phyloP scores from a whole-genome alignment of 352 stramenopile genomes.

The Pythium chondricola region DNA sequence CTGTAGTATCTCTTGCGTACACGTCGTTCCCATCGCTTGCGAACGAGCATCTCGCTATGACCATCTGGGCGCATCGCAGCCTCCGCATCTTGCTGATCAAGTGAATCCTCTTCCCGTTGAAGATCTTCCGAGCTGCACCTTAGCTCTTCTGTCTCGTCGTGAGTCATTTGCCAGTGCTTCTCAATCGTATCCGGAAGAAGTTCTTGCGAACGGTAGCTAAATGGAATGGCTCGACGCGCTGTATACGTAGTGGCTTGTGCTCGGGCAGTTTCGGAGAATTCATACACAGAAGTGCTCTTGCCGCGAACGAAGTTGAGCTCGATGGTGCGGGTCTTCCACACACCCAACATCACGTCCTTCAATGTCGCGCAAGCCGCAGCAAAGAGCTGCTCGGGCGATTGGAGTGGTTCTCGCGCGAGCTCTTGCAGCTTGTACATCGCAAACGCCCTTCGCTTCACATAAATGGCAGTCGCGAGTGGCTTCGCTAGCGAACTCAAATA shows the following conservation, averaged over 20 bases:
- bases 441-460: slow-evolving; percentile 50
- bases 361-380: slow-evolving; percentile 32
- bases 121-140: too few relatives aligned
- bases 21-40: too few relatives aligned
- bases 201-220: slow-evolving; percentile 39
- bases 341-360: slow-evolving; percentile 39
- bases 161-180: slow-evolving; percentile 17
- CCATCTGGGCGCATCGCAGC: too few relatives aligned
- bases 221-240: slow-evolving; percentile 22
- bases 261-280: slow-evolving; percentile 39
- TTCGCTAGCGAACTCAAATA: slow-evolving; percentile 40
- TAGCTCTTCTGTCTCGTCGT: slow-evolving; percentile 9
- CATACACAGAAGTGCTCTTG: slow-evolving; percentile 47
- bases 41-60: too few relatives aligned
- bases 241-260: slow-evolving; percentile 3
- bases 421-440: slow-evolving; percentile 41
- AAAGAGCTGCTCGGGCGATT: slow-evolving; percentile 51
- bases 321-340: slow-evolving; percentile 49
- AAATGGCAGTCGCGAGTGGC: slow-evolving; percentile 41
- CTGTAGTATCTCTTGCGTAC: too few relatives aligned
- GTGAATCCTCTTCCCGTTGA: too few relatives aligned
- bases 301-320: slow-evolving; percentile 42
- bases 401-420: slow-evolving; percentile 30
- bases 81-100: too few relatives aligned
- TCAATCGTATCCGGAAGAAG: slow-evolving; percentile 42